phyloP scores from a whole-genome alignment of 78 protist species.

The Dictyostelium brefeldianum region DNA sequence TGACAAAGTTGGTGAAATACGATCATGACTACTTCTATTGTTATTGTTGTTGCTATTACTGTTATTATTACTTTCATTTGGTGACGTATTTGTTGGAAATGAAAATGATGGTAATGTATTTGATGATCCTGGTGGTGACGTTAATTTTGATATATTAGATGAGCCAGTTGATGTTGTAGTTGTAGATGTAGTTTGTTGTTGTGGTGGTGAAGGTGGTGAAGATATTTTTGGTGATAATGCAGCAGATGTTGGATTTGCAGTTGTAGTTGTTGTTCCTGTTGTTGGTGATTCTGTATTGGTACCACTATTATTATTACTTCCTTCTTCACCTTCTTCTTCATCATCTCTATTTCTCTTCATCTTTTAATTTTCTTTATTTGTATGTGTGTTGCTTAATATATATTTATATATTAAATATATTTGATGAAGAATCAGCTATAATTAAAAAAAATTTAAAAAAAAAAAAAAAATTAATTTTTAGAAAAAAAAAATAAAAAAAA shows the following conservation, averaged over 20 bases:
- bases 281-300: constrained; percentile 13
- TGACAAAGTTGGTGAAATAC: constrained; percentile 27
- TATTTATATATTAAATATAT: too few relatives aligned
- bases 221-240: not conserved
- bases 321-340: not conserved
- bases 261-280: not conserved
- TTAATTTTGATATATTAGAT: not conserved
- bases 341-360: constrained; percentile 44
- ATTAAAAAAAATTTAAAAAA: too few relatives aligned
- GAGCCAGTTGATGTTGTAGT: not conserved
- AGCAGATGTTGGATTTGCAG: not conserved
- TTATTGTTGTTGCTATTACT: not conserved
- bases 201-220: not conserved
- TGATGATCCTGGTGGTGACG: not conserved
- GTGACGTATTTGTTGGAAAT: constrained; percentile 1
- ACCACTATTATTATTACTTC: too few relatives aligned
- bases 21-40: constrained; percentile 27
- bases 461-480: too few relatives aligned
- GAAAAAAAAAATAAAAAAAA: not conserved
- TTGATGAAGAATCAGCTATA: too few relatives aligned
- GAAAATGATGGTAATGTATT: not conserved
- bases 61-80: not conserved
- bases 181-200: too few relatives aligned
- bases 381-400: not conserved
- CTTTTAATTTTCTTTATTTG: not conserved